phyloP scores from a whole-genome alignment of 768 basidiomycete genomes.

The Sarcodon sp. region DNA sequence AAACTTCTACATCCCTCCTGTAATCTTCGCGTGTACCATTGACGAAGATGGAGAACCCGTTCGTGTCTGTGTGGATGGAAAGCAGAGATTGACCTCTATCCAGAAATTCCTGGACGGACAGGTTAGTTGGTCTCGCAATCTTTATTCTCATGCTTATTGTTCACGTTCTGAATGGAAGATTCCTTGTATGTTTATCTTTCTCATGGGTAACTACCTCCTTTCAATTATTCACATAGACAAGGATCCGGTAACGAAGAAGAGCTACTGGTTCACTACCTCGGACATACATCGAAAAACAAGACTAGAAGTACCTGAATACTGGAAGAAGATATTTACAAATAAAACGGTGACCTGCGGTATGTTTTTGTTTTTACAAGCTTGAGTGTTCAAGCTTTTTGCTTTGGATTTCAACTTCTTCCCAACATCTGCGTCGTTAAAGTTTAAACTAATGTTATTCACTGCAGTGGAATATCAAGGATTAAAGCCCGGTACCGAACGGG shows the following conservation, averaged over 20 bases:
- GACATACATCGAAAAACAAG: constrained; percentile 29
- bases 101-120: constrained; percentile 34
- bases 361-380: constrained; percentile 8
- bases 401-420: neutral
- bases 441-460: neutral
- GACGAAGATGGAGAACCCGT: constrained; percentile 28
- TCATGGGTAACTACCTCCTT: constrained; percentile 7
- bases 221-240: constrained; percentile 28
- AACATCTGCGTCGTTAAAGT: neutral
- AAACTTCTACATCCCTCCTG: constrained; percentile 40
- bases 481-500: constrained; percentile 46
- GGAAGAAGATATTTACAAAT: constrained; percentile 35
- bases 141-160: neutral
- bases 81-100: constrained; percentile 36
- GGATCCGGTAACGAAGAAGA: constrained; percentile 43
- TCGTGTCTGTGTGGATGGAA: constrained; percentile 38
- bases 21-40: constrained; percentile 29
- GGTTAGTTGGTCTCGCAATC: constrained; percentile 13
- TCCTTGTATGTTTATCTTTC: constrained; percentile 28
- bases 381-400: neutral
- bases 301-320: constrained; percentile 37
- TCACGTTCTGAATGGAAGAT: constrained; percentile 20
- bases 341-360: constrained; percentile 61
- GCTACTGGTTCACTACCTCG: constrained; percentile 48
- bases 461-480: constrained; percentile 60